These are phyloP conservation scores for Colletotrichum filicis DNA, from an alignment of 2,329 filamentous ascomycete genomes.

Conservation along the genomic window DNA sequence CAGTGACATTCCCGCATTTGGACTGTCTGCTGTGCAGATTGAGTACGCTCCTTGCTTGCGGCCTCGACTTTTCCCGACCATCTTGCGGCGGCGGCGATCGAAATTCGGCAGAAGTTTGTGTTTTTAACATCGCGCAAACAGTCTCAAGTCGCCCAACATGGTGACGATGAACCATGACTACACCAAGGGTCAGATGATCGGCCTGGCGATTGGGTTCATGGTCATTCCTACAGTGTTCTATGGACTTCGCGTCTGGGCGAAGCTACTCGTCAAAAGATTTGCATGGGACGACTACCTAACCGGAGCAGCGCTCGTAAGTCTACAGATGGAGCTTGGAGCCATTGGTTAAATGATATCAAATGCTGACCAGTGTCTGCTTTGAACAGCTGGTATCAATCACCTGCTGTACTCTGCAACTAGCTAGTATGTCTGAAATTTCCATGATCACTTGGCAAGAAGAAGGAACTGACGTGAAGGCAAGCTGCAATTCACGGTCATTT, in stretches of 20 bases:
- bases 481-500: slow-evolving; percentile 26
- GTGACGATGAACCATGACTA: slow-evolving; percentile 26
- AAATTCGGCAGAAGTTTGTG: neutral
- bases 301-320: slow-evolving; percentile 27
- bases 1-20: neutral
- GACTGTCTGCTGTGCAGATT: neutral
- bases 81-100: neutral
- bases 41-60: neutral
- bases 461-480: neutral
- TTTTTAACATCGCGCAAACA: no score
- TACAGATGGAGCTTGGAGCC: no score
- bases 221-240: slow-evolving; percentile 29
- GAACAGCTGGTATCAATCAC: slow-evolving; percentile 12
- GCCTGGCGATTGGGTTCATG: slow-evolving; percentile 32
- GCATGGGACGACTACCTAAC: slow-evolving; percentile 32
- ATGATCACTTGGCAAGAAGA: no score
- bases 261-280: slow-evolving; percentile 31
- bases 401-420: slow-evolving; percentile 27
- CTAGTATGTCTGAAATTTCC: neutral
- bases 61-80: neutral
- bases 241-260: slow-evolving; percentile 29
- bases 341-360: neutral
- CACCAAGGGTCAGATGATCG: slow-evolving; percentile 33
- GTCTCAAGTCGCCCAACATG: neutral
- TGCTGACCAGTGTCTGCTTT: neutral